A percentile compares a stretch with the other conserved stretches of the same genome.
phyloP scores from a whole-genome alignment of 495 filamentous ascomycete genomes.

The Aspergillus diversus region DNA sequence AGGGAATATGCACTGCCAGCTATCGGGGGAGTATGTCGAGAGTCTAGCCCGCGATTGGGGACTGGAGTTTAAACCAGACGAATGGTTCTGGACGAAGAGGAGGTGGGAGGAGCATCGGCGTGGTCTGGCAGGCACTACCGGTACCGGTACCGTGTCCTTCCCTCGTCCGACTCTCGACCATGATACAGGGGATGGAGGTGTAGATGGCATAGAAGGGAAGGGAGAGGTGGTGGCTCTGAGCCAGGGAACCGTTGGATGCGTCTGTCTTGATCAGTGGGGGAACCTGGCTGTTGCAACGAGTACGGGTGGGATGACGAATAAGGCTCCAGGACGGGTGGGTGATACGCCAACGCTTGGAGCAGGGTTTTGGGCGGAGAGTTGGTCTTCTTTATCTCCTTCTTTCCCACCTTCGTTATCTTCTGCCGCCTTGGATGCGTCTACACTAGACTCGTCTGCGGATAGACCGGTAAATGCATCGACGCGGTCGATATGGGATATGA shows the following conservation, averaged over 20 bases:
- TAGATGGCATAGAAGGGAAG: conserved; percentile 30
- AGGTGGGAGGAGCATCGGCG: conserved; percentile 83
- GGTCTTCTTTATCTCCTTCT: conserved; percentile 42
- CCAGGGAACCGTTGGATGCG: conserved; percentile 84
- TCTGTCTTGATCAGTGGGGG: conserved; percentile 75
- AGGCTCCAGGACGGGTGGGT: conserved; percentile 80
- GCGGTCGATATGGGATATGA: conserved; percentile 19
- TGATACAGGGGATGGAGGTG: background rate
- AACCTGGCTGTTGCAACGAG: conserved; percentile 79
- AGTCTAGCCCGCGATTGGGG: conserved; percentile 66
- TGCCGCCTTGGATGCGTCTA: background rate
- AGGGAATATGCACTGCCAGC: conserved; percentile 66
- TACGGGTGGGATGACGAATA: conserved; percentile 89
- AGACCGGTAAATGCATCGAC: background rate
- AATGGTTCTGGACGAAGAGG: conserved; percentile 78
- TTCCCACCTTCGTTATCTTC: background rate
- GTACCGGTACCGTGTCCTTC: background rate
- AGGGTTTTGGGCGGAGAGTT: conserved; percentile 90
- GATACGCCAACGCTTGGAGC: conserved; percentile 87
- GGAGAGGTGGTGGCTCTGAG: conserved; percentile 38
- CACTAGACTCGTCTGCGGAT: background rate
- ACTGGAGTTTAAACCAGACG: conserved; percentile 65
- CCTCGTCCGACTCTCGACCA: background rate
- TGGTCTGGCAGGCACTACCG: conserved; percentile 51
- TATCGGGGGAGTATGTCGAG: conserved; percentile 71